These are phyloP conservation scores for Solanum hybrid DNA, from an alignment of 305 asterid species.

Conservation along the genomic window DNA sequence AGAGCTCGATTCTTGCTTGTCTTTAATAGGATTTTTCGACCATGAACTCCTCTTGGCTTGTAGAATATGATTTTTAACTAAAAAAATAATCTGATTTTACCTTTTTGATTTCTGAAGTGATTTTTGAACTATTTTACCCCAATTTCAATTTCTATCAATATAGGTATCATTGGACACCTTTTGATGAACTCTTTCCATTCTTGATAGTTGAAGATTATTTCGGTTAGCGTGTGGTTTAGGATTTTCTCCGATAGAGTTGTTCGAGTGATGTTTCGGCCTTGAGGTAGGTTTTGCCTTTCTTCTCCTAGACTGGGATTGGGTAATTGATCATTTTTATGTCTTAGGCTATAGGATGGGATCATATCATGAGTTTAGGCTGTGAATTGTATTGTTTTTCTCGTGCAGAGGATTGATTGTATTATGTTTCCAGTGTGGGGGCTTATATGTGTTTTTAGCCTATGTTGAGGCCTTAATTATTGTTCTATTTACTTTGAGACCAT, in stretches of 20 bases:
- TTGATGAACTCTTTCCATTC: too few relatives aligned
- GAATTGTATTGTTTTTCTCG: too few relatives aligned
- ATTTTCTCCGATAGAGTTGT: too few relatives aligned
- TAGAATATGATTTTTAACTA: not conserved
- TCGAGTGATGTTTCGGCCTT: not conserved
- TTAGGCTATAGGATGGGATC: not conserved
- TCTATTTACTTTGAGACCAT: too few relatives aligned
- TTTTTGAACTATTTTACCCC: not conserved
- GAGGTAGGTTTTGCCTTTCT: not conserved
- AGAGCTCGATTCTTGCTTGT: not conserved
- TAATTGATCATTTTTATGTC: not conserved
- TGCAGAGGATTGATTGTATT: not conserved
- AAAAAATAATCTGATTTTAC: too few relatives aligned
- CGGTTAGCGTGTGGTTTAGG: not conserved
- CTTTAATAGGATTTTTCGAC: not conserved
- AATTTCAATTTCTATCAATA: not conserved
- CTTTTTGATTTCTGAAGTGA: too few relatives aligned
- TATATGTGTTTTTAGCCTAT: too few relatives aligned
- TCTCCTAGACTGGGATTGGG: not conserved
- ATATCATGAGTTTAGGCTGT: not conserved
- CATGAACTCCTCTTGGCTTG: not conserved
- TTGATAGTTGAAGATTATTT: not conserved
- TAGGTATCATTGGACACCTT: not conserved
- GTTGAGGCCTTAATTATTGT: too few relatives aligned
- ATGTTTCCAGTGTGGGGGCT: too few relatives aligned